phyloP scores from a whole-genome alignment of 371 early-diverging fungal genomes.

The Mortierella sp. region DNA sequence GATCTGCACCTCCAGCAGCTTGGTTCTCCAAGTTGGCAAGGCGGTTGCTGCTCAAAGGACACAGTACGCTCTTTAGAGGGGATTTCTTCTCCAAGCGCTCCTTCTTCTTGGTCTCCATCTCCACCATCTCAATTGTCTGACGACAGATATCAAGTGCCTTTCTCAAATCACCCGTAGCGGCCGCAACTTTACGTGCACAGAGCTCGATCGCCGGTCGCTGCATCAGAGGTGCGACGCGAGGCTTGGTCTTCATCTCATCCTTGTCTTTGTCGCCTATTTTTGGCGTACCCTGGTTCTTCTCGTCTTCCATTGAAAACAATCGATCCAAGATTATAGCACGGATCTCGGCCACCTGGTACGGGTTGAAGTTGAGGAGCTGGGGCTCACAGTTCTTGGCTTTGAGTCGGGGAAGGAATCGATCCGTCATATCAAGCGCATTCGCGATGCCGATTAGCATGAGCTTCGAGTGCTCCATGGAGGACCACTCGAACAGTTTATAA shows the following conservation, averaged over 20 bases:
- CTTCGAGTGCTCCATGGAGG: conserved; percentile 67
- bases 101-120: conserved; percentile 67
- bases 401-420: conserved; percentile 89
- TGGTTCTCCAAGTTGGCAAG: conserved; percentile 32
- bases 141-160: conserved; percentile 92
- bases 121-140: conserved; percentile 85
- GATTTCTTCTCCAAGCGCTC: conserved; percentile 3
- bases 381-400: conserved; percentile 85
- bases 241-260: conserved; percentile 8
- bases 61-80: neutral
- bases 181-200: conserved; percentile 92
- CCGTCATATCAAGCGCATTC: conserved; percentile 93
- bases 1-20: conserved; percentile 21
- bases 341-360: conserved; percentile 87
- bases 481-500: conserved; percentile 90
- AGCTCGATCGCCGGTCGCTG: conserved; percentile 90
- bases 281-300: conserved; percentile 19
- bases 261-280: conserved; percentile 2
- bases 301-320: conserved; percentile 59
- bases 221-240: conserved; percentile 66
- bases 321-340: conserved; percentile 86
- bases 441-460: conserved; percentile 94
- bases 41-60: conserved; percentile 33
- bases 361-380: conserved; percentile 82
- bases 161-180: conserved; percentile 91